Conservation (phyloP, 306 rosid species). For the Cicer pinnatifidum region DNA sequence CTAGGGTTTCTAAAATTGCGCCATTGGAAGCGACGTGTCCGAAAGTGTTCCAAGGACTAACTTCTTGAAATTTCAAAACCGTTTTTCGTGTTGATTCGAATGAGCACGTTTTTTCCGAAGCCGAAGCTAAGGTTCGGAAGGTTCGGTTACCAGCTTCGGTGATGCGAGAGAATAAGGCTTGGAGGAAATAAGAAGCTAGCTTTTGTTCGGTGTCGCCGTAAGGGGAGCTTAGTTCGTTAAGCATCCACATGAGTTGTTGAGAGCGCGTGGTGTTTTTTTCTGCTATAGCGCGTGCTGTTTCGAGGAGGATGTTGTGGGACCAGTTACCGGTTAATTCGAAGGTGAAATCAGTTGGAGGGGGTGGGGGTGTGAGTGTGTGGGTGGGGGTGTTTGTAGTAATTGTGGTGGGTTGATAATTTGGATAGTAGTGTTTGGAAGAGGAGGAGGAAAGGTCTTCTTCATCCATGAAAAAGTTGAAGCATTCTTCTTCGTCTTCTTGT, state of each 20-base stretch:
- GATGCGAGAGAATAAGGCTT: constrained; percentile 76
- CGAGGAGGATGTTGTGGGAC: constrained; percentile 67
- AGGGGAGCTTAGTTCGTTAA: constrained; percentile 84
- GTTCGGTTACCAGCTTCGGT: constrained; percentile 78
- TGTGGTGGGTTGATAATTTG: constrained; percentile 51
- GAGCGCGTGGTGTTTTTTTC: constrained; percentile 65
- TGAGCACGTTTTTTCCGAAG: constrained; percentile 75
- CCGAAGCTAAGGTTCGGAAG: constrained; percentile 61
- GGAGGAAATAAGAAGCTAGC: constrained; percentile 77
- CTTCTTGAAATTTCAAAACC: constrained; percentile 82
- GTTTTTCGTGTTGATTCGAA: constrained; percentile 80
- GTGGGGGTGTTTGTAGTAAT: constrained; percentile 32
- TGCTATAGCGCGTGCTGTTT: constrained; percentile 74
- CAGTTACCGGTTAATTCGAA: constrained; percentile 73
- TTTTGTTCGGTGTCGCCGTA: constrained; percentile 89
- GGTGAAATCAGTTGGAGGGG: constrained; percentile 38
- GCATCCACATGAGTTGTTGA: constrained; percentile 95
- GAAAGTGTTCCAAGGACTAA: constrained; percentile 91
- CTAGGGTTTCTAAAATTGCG: constrained; percentile 84
- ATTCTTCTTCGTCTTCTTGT: constrained; percentile 70
- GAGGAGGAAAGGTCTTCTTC: constrained; percentile 91
- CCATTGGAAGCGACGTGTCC: constrained; percentile 96
- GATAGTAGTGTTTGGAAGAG: constrained; percentile 75
- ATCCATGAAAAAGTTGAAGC: constrained; percentile 98
- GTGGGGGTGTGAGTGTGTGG: constrained; percentile 29